Conservation (phyloP, 2,329 filamentous ascomycete genomes). For the Ceratocystis lukuohia region DNA sequence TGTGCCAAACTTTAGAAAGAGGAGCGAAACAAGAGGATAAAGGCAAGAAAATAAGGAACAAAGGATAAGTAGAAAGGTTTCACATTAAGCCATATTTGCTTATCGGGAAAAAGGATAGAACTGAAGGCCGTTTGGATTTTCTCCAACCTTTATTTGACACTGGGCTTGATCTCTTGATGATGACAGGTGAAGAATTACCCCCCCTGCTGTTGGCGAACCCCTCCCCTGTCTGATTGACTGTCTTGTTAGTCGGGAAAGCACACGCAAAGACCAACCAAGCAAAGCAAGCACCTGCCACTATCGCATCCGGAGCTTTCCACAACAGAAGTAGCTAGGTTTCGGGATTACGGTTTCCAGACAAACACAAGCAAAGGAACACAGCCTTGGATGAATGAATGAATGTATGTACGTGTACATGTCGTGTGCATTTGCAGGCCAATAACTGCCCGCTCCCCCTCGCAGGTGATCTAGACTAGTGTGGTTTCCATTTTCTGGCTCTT, state of each 20-base stretch:
- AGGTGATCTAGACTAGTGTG: too few species aligned
- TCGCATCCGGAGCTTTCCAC: not conserved
- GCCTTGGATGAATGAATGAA: too few species aligned
- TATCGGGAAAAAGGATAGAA: conserved; percentile 2
- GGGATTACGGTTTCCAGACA: too few species aligned
- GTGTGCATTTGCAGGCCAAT: too few species aligned
- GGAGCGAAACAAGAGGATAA: not conserved
- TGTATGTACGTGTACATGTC: too few species aligned
- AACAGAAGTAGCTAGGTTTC: too few species aligned
- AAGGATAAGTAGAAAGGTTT: not conserved
- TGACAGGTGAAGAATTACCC: not conserved
- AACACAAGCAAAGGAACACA: too few species aligned
- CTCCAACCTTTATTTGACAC: not conserved
- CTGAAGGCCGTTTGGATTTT: not conserved
- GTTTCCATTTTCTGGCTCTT: too few species aligned
- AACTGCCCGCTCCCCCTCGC: too few species aligned
- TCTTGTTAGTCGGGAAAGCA: not conserved
- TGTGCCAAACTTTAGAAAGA: not conserved
- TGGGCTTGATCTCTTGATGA: not conserved
- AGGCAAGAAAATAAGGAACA: not conserved
- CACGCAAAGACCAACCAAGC: not conserved
- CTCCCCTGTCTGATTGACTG: not conserved
- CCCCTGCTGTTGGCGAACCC: not conserved
- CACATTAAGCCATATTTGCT: not conserved
- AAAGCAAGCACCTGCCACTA: not conserved